Evolutionary conservation across 306 rosid genomes (phyloP).

Genomic region (Astragalus glycyphyllos): DNA sequence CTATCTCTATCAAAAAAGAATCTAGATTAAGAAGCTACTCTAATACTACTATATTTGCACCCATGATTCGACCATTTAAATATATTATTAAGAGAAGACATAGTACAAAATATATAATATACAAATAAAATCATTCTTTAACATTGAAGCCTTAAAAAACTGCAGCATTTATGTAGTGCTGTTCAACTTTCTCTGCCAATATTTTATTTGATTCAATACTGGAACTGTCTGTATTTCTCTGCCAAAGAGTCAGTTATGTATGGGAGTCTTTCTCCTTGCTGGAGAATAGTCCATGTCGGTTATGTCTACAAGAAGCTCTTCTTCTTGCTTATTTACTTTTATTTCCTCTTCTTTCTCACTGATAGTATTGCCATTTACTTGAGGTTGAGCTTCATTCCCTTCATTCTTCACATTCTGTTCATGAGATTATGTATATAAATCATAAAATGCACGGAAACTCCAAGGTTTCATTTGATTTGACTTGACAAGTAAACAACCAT

Average conservation of each 20-base stretch:
- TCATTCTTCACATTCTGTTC: conserved; percentile 50
- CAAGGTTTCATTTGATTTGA: conserved; percentile 15
- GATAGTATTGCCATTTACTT: no score
- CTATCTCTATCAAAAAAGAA: neutral
- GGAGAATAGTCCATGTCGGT: conserved; percentile 78
- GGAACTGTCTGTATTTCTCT: neutral
- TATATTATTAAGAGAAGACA: conserved; percentile 7
- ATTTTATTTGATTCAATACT: conserved; percentile 2
- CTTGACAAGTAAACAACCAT: neutral
- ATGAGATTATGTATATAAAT: neutral
- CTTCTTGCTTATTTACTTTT: conserved; percentile 36
- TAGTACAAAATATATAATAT: conserved; percentile 30
- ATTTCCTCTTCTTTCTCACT: conserved; percentile 28
- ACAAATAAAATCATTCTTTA: conserved; percentile 43
- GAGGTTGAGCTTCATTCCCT: conserved; percentile 2
- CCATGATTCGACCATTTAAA: neutral
- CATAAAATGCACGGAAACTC: conserved; percentile 1
- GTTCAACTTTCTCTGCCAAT: conserved; percentile 39
- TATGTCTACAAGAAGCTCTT: conserved; percentile 44
- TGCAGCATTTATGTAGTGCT: conserved; percentile 67
- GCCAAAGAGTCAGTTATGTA: conserved; percentile 58
- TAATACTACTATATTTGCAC: neutral
- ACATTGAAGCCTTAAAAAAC: conserved; percentile 44
- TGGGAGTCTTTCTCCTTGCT: conserved; percentile 62
- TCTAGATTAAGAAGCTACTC: neutral